Evolutionary conservation across 148 eudicot genomes (phyloP), one percentile per base, ranked within the genome.

Genomic region (Salicornia ramosissima): DNA sequence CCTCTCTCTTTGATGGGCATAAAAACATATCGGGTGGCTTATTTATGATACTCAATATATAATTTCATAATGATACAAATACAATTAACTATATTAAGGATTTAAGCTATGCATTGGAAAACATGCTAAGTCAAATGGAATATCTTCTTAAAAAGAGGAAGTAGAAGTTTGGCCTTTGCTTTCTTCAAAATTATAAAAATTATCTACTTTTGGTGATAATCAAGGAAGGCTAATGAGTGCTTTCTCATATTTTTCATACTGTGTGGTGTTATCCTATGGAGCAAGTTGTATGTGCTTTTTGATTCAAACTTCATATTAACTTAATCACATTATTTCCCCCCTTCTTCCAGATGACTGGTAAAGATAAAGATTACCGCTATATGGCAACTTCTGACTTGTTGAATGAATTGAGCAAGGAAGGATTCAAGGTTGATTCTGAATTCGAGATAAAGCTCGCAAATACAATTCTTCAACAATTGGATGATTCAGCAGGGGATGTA

Each of bases 361-460:
- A 92, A 74, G 97, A 92, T 77, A 92, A 92, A 77, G 97, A 92
- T 75, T 89, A 86, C 75, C 82, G 97, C 68, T 92, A 92, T 64
- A 92, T 92, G 97, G 97, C 97, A 47, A 92, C 97, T 77, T 93
- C 98, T n/a, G 98, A 93, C 80, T 74, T 93, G 86, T 83, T 93
- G 25, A 90, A 88, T 77, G 98, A 90, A 76, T 82, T 93, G 70
- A 88, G 84, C 80, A 93, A 86, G 76, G 97, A 90, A 34, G 96
- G 83, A 4, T 90, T 93, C 76, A 86, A 80, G 84, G 80, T 81
- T 64, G 98, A 90, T 79, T 64, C 74, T 56, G 96, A 93, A 66
- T 83, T 90, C 51, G 92, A 90, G 83, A 79, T 84, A 67, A 94
- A 91, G 76, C 71, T 94, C 85, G 85, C 89, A 21, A 87, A 78